phyloP scores from a whole-genome alignment of 495 filamentous ascomycete species.

The Daldinia vernicosa region DNA sequence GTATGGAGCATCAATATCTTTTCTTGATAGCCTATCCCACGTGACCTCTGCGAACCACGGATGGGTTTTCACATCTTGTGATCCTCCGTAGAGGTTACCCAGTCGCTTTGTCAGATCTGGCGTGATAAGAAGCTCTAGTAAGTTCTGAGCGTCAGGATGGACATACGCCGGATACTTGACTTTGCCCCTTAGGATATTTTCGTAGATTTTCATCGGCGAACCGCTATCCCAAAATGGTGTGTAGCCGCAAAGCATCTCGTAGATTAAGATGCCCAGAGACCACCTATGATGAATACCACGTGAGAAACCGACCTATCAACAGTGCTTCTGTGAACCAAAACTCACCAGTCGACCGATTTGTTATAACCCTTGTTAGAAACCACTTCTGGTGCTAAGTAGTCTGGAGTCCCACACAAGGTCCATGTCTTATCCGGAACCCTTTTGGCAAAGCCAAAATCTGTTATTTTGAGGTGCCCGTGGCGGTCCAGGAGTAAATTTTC shows the following conservation, averaged over 20 bases:
- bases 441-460: constrained; percentile 98
- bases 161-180: constrained; percentile 97
- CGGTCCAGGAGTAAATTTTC: constrained; percentile 95
- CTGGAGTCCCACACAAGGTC: constrained; percentile 98
- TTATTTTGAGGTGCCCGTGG: constrained; percentile 97
- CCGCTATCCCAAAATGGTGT: constrained; percentile 99
- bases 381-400: constrained; percentile 97
- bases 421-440: constrained; percentile 98
- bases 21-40: constrained; percentile 90
- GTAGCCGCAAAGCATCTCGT: constrained; percentile 99
- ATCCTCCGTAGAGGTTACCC: constrained; percentile 92
- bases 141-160: constrained; percentile 89
- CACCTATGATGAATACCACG: constrained; percentile 69
- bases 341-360: constrained; percentile 98
- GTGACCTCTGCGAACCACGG: constrained; percentile 97
- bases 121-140: constrained; percentile 92
- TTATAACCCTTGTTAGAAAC: constrained; percentile 98
- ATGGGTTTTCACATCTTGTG: constrained; percentile 92
- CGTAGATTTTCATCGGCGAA: constrained; percentile 98
- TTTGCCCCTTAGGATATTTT: constrained; percentile 93
- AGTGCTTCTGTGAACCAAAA: constrained; percentile 5
- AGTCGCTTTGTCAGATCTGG: constrained; percentile 93
- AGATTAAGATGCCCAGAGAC: constrained; percentile 97
- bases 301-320: constrained; percentile 19
- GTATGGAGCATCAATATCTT: constrained; percentile 98